Evolutionary conservation across 176 grass and related monocot species (phyloP), one percentile per base, ranked within the genome.

Genomic region (Puccinellia tenuiflora): DNA sequence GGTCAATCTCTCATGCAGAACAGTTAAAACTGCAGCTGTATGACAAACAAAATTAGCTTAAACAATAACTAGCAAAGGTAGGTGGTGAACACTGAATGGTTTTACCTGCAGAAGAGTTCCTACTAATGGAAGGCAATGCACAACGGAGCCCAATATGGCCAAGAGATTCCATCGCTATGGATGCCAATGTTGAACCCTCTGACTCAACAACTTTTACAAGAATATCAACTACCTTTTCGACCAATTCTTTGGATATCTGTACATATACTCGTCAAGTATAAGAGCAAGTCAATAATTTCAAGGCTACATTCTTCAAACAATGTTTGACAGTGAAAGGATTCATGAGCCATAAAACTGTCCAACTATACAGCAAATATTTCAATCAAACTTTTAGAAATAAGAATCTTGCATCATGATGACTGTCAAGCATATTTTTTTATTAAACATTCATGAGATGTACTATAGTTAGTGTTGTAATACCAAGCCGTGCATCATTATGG

Each of bases 121-220:
- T 83, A 81, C 65, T 73, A 68, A 91, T 79, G 21, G 75, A 55
- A 86, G 95, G 86, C 76, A 98, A 84, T 73, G 74, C 21, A 73
- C 75, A 88, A 57, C 88, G 84, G 50, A 94, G 86, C 56, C 88
- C 90, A 82, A 98, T 95, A 90, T 93, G 95, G 48, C 95, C 95
- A 88, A 97, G 88, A 80, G 95, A 91, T 90, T 93, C 90, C 95
- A 98, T 98, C 76, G 85, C 90, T 72, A 76, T 73, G 21, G 95
- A 89, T 30, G 88, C 92, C 87, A 97, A 83, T 72, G 86, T 28
- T 7, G 84, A 73, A 65, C 88, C 88, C 85, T 97, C 95, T 50
- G 88, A 94, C 64, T 88, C 79, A 25, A 94, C 90, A 57, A 91
- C 84, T 67, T 93, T 89, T 67, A 97, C 84, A 84, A 97, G 92